Evolutionary conservation across 192 early-diverging fungal species (phyloP), one percentile per base, ranked within the genome.

Genomic region (Chytriomyces hyalinus): DNA sequence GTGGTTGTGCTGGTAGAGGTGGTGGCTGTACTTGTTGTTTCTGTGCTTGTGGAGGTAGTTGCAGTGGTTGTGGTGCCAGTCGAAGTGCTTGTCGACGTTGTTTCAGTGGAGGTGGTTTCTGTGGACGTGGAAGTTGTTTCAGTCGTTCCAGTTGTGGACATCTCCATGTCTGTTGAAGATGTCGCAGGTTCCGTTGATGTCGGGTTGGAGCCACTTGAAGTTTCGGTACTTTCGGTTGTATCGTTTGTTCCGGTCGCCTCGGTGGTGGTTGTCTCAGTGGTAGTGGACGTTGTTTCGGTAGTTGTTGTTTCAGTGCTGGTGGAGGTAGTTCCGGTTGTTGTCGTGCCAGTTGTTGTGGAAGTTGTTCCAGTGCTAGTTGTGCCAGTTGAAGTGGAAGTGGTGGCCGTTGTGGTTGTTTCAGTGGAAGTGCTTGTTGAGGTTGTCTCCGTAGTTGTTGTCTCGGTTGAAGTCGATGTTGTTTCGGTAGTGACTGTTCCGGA

Each of bases 241-340:
- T 1, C 0, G 28, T 57, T 20, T 20, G 53, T 57, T 11, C 20
- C 53, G 53, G 53, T 57, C 3, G 53, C 3, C 13, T 57, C 11
- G 13, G 11, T 3, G 3, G 53, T 17, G 53, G 53, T 57, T 1
- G 53, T 57, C 3, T 11, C 20, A 57, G 13, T 57, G 13, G 53
- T 17, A 17, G 49, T 71, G n/a, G n/a, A 11, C 20, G 50, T 71
- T n/a, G 50, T 59, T 28, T n/a, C 11, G 13, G 53, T 24, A 13
- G 49, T 71, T 9, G 70, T 84, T 66, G 51, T 76, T 81, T 80
- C 60, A 82, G 83, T 1, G 75, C 80, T 11, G 77, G 80, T 51
- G 49, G 53, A 59, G 8, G 13, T 20, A 20, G 50, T 60, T 22
- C 0, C 70, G 9, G 70, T 71, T 48, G 82, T 6, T n/a, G 67